Evolutionary conservation across 208 protist species (phyloP), one percentile per base, ranked within the genome.

Genomic region (Borovskyia barvae): DNA sequence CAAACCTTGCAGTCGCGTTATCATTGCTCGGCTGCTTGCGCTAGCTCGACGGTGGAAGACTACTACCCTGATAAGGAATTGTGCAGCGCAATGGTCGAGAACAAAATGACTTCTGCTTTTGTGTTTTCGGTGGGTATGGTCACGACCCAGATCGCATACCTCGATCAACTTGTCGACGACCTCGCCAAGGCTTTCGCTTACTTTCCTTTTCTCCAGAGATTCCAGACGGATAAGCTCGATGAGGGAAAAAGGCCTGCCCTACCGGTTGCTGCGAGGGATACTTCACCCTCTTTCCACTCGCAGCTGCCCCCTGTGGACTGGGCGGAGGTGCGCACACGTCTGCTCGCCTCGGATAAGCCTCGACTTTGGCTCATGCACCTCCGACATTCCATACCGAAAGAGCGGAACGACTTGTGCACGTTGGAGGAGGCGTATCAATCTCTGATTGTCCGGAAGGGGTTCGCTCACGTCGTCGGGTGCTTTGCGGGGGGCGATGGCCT

Each of bases 391-490:
- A 53, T 58, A 19, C n/a, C 58, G 11, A 48, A 49, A 11, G 39
- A 58, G 15, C 36, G 29, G 17, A 32, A 39, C 24, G 55, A 63
- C 36, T 22, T 71, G 20, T 14, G 29, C 17, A 26, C 53, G 3
- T 48, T 59, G 11, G 84, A 91, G 47, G 59, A 60, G 14, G 69
- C 75, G 12, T 93, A 87, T 51, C 63, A 82, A 51, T 39, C 73
- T 7, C 24, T 72, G 9, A 72, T 90, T 22, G 15, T 80, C 0
- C 43, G 48, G 37, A 75, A 89, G 37, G 88, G 75, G 17, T 71
- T 89, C 45, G 28, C 36, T 6, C 56, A 91, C 65, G 70, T 91
- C 3, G 14, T 93, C 5, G 85, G 74, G n/a, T 77, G 91, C 56
- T 63, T 79, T 24, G 67, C 79, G 9, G 41, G 69, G 14, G 62